A percentile compares a stretch with the other conserved stretches of the same genome.
phyloP scores from a whole-genome alignment of 192 early-diverging fungal species.

The Gaertneriomyces sp. region DNA sequence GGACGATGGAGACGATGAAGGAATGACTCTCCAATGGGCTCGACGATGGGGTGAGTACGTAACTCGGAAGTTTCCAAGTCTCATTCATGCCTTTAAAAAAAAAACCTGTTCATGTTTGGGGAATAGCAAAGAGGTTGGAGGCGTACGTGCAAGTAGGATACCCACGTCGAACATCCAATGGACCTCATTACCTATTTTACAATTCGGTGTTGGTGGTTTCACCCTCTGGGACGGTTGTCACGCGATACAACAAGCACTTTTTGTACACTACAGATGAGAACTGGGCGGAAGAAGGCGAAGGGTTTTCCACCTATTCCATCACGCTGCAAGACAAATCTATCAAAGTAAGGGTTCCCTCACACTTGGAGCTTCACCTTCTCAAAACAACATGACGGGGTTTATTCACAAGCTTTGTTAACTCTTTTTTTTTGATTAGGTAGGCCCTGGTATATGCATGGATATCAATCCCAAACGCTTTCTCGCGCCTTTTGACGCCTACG shows the following conservation, averaged over 20 bases:
- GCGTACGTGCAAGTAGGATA: conserved; percentile 68
- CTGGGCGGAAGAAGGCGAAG: conserved; percentile 71
- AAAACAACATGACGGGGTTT: neutral
- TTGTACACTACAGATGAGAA: conserved; percentile 67
- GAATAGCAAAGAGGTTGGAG: conserved; percentile 46
- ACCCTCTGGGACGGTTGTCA: conserved; percentile 45
- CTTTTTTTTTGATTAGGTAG: conserved; percentile 45
- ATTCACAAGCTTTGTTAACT: neutral
- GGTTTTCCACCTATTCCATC: conserved; percentile 41
- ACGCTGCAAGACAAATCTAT: too few species aligned
- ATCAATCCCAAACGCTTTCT: conserved; percentile 73
- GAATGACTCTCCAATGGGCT: conserved; percentile 61
- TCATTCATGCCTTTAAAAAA: neutral
- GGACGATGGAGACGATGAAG: conserved; percentile 39
- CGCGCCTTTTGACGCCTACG: conserved; percentile 59
- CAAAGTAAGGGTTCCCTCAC: too few species aligned
- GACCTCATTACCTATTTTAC: conserved; percentile 32
- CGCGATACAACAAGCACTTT: conserved; percentile 68
- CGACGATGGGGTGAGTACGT: conserved; percentile 48
- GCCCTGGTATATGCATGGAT: conserved; percentile 84
- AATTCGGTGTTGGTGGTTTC: conserved; percentile 62
- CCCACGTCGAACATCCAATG: conserved; percentile 41
- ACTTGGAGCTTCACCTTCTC: neutral
- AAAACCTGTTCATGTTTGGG: neutral
- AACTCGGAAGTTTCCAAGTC: neutral